Conservation (phyloP, 805 yeast genomes). For the Ogataea pilisensis region DNA sequence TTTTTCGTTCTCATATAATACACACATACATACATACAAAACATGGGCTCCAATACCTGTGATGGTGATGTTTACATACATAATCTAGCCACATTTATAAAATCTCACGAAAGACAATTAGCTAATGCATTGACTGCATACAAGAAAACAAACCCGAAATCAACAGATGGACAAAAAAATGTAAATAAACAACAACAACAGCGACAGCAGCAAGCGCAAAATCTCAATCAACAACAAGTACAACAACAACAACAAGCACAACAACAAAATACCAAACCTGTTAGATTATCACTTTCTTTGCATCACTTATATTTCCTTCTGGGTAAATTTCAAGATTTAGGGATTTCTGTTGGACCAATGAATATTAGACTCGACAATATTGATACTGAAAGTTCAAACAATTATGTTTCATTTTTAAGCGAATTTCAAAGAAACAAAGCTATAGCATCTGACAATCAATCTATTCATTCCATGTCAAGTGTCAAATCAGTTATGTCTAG, state of each 20-base stretch:
- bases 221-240: not conserved
- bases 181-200: slow-evolving; percentile 10
- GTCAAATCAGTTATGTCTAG: slow-evolving; percentile 50
- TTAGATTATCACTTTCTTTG: slow-evolving; percentile 52
- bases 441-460: slow-evolving; percentile 35
- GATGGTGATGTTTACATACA: slow-evolving; percentile 59
- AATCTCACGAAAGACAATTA: slow-evolving; percentile 52
- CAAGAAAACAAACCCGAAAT: slow-evolving; percentile 34
- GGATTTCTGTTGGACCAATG: slow-evolving; percentile 55
- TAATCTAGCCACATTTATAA: slow-evolving; percentile 48
- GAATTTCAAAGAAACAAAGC: slow-evolving; percentile 42
- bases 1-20: too few relatives aligned
- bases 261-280: slow-evolving; percentile 38
- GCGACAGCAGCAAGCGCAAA: not conserved
- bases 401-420: slow-evolving; percentile 55
- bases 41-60: slow-evolving; percentile 31
- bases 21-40: too few relatives aligned
- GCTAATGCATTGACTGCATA: slow-evolving; percentile 57
- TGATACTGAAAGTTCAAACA: slow-evolving; percentile 44
- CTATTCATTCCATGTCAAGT: slow-evolving; percentile 56
- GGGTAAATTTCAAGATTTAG: slow-evolving; percentile 50
- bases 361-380: slow-evolving; percentile 56
- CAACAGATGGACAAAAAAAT: slow-evolving; percentile 6
- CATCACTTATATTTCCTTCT: slow-evolving; percentile 61
- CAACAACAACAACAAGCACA: slow-evolving; percentile 4